phyloP scores from a whole-genome alignment of 441 rosid genomes.

The Euphorbia schlechtendalii region DNA sequence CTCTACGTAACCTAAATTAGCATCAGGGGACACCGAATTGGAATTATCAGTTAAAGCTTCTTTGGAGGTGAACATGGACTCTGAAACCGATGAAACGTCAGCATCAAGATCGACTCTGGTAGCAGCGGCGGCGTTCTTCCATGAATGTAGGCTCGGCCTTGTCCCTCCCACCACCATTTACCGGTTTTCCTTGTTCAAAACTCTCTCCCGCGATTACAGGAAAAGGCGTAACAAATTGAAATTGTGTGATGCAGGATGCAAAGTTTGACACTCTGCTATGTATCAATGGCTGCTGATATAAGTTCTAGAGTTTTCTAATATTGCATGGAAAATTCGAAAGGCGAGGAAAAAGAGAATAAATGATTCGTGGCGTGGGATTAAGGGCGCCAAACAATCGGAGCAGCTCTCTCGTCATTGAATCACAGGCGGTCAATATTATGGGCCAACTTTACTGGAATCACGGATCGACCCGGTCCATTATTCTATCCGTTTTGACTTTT shows the following conservation, averaged over 20 bases:
- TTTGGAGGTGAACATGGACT: conserved; percentile 22
- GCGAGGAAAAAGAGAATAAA: too few relatives aligned
- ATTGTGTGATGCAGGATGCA: neutral
- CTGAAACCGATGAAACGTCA: conserved; percentile 20
- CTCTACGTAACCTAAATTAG: conserved; percentile 45
- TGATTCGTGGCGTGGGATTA: conserved; percentile 50
- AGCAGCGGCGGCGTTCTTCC: conserved; percentile 40
- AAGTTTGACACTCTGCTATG: conserved; percentile 12
- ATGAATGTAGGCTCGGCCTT: conserved; percentile 35
- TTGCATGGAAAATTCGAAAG: conserved; percentile 31
- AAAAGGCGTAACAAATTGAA: too few relatives aligned
- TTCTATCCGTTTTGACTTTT: too few relatives aligned
- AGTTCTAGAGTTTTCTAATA: conserved; percentile 14
- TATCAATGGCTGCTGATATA: too few relatives aligned
- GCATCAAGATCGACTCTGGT: conserved; percentile 43
- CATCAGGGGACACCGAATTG: conserved; percentile 15
- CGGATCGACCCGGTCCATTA: too few relatives aligned
- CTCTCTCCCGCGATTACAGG: too few relatives aligned
- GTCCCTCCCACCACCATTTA: conserved; percentile 26
- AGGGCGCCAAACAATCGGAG: too few relatives aligned
- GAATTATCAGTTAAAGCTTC: neutral
- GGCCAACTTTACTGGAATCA: too few relatives aligned
- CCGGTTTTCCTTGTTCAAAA: too few relatives aligned
- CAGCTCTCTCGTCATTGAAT: too few relatives aligned
- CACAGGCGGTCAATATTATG: too few relatives aligned